These are phyloP conservation scores for Oemleria cerasiformis DNA, from an alignment of 306 rosid genomes.

Conservation along the genomic window DNA sequence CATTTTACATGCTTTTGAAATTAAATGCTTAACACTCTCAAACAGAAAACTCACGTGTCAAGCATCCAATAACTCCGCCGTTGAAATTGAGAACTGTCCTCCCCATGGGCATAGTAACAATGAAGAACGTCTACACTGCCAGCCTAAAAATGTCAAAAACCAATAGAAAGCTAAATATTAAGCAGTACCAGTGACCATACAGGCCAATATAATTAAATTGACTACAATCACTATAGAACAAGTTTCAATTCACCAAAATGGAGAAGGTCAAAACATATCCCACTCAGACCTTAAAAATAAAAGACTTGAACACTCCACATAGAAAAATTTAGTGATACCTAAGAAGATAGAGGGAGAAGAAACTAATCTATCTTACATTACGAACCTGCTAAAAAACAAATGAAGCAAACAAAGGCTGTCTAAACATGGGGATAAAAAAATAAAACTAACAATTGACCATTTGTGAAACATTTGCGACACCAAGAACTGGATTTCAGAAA, in stretches of 20 bases:
- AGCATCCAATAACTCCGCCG: slow-evolving; percentile 85
- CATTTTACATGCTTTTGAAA: background rate
- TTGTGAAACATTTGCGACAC: background rate
- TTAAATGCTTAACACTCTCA: background rate
- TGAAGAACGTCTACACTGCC: slow-evolving; percentile 67
- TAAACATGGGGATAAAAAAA: background rate
- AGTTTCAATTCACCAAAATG: slow-evolving; percentile 3
- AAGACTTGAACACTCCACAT: background rate
- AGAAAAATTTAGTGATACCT: background rate
- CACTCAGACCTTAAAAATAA: background rate
- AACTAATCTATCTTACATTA: background rate
- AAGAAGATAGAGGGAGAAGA: background rate
- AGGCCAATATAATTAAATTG: background rate
- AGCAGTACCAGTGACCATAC: slow-evolving; percentile 8
- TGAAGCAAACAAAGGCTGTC: background rate
- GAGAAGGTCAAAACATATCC: slow-evolving; percentile 3
- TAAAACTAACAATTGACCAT: background rate
- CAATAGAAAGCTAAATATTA: slow-evolving; percentile 19
- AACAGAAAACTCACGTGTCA: slow-evolving; percentile 50
- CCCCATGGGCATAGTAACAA: slow-evolving; percentile 83
- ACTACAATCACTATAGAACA: background rate
- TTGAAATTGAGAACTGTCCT: slow-evolving; percentile 63
- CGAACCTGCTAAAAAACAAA: background rate
- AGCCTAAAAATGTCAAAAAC: slow-evolving; percentile 37
- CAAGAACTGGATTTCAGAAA: background rate